Percentiles rank a stretch among this genome's conserved stretches.
These are phyloP conservation scores for Cercospora sp. DNA, from an alignment of 2,329 filamentous ascomycete genomes.

Conservation along the genomic window DNA sequence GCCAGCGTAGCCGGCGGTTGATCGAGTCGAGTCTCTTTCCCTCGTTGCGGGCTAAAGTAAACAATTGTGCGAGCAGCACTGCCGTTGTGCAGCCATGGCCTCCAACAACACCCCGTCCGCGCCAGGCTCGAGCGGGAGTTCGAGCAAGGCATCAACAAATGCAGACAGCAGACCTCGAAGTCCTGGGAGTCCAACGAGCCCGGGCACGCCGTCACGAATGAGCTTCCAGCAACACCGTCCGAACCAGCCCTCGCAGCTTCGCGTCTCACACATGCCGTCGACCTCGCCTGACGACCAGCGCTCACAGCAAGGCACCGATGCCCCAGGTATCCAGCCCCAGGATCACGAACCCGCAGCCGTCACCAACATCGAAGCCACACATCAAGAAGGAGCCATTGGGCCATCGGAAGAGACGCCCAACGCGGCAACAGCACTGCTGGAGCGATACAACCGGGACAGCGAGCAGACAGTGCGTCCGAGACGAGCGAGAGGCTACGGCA, in stretches of 20 bases:
- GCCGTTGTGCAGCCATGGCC: background rate
- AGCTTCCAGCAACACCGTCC: conserved; percentile 33
- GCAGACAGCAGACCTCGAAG: conserved; percentile 5
- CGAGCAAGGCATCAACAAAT: background rate
- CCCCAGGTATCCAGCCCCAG: conserved; percentile 38
- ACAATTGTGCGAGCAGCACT: background rate
- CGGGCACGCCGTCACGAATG: conserved; percentile 11
- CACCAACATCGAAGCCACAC: conserved; percentile 24
- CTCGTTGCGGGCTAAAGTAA: background rate
- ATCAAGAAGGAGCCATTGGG: conserved; percentile 27
- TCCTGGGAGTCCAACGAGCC: conserved; percentile 19
- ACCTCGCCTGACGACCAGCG: conserved; percentile 46
- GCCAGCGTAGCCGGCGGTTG: conserved; percentile 3
- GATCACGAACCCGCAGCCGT: conserved; percentile 39
- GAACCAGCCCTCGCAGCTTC: conserved; percentile 38
- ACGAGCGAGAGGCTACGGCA: conserved; percentile 56
- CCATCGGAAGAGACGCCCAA: conserved; percentile 38
- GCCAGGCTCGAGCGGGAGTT: conserved; percentile 6
- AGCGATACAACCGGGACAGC: conserved; percentile 33
- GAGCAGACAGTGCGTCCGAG: conserved; percentile 66
- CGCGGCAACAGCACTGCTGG: conserved; percentile 43
- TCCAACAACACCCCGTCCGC: background rate
- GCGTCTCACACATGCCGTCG: conserved; percentile 48
- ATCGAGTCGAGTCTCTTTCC: conserved; percentile 1
- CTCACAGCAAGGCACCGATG: conserved; percentile 24